These are phyloP conservation scores for Metroxylon sagu DNA, from an alignment of 176 grass and related monocot genomes.

Conservation along the genomic window DNA sequence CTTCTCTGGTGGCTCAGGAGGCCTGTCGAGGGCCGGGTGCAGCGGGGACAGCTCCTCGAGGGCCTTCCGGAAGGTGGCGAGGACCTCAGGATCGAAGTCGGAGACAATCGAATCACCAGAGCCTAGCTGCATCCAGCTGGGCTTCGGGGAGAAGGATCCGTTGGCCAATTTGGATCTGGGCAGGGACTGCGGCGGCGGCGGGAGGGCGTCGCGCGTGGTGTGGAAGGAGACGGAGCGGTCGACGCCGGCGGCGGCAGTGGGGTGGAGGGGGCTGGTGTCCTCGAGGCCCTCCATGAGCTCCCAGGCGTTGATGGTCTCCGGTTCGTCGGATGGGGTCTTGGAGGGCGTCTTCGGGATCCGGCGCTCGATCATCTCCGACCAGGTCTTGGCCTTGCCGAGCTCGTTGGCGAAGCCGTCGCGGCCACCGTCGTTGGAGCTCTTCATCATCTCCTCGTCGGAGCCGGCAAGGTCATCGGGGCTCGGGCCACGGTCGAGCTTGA, in stretches of 20 bases:
- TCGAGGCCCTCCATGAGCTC: constrained; percentile 97
- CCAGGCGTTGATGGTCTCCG: constrained; percentile 89
- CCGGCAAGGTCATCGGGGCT: not conserved
- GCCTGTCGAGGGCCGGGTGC: not conserved
- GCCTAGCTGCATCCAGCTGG: too few relatives aligned
- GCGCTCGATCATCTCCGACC: constrained; percentile 30
- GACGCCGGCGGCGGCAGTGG: not conserved
- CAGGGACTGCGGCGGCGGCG: not conserved
- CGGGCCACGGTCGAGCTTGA: constrained; percentile 44
- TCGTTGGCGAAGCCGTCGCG: not conserved
- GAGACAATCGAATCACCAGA: constrained; percentile 14
- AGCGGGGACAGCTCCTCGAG: constrained; percentile 18
- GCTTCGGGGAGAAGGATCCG: too few relatives aligned
- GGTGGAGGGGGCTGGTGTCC: constrained; percentile 31
- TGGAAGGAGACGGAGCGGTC: constrained; percentile 28
- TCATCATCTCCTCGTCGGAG: constrained; percentile 49
- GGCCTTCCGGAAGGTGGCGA: constrained; percentile 43
- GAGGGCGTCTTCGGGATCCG: constrained; percentile 38
- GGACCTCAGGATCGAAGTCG: constrained; percentile 54
- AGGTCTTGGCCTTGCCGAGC: constrained; percentile 9
- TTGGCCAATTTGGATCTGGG: too few relatives aligned
- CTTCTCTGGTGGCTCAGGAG: not conserved
- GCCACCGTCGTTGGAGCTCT: constrained; percentile 27
- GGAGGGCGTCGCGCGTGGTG: not conserved
- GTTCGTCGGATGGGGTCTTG: constrained; percentile 48